Base-by-base conservation (phyloP, 1,139 yeast species). In the Taphrina wiesneri region DNA sequence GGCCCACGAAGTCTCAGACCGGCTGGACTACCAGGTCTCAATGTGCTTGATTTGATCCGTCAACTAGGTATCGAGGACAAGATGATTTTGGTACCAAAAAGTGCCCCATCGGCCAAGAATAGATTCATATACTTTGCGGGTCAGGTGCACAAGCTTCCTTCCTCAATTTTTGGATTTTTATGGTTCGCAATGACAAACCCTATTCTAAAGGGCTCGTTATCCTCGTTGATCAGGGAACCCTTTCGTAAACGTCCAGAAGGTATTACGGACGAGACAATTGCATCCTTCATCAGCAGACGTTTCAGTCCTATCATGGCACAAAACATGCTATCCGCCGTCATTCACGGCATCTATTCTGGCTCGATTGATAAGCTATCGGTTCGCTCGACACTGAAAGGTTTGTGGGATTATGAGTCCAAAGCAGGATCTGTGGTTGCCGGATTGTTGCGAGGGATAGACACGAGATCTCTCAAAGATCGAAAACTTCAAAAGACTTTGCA, bases 301-400 rank as follows among this genome's bases (percentile, higher is more conserved):
- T 86, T 91, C 72, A 91, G 92, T 1, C 79, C 81, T 4, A 74
- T 75, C 1, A 70, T 90, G 5, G 82, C 90, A 1, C 83, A 84
- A 61, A 85, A 88, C 66, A 77, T 93, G 15, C 76, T 88, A 19
- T 89, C 96, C 75, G 98, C 97, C 0, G 78, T 92, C 2, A 79
- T 88, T 73, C 91, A 91, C 73, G 99, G 99, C 0, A 86, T 93
- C 1, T 93, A 91, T 75, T 97, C 96, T 3, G 97, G 96, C 0
- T 96, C 92, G 75, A 81, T 85, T 2, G 74, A 81, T 11, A 79
- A 83, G 68, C 77, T 93, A 54, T 88, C 96, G 76, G 85, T 71
- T 21, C 59, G 65, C 32, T 65, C 69, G 39, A 60, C 68, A 11
- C 61, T 70, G 11, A 68, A 65, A 30, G 56, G 60, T 28, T 59